Evolutionary conservation across 2,329 filamentous ascomycete genomes (phyloP), one percentile per base, ranked within the genome.

Genomic region (Sporothrix humicola): DNA sequence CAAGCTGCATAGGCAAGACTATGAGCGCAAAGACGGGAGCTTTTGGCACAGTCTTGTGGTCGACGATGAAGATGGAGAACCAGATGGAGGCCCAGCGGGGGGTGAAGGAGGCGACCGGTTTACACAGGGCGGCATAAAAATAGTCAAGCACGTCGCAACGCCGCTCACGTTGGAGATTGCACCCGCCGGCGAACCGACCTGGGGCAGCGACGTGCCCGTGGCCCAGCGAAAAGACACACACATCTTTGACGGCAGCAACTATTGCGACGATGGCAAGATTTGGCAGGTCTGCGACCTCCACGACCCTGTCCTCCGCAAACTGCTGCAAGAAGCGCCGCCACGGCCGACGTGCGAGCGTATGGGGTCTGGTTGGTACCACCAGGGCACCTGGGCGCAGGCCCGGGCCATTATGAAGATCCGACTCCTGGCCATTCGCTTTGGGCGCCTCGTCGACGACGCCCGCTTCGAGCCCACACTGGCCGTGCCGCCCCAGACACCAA

Each of bases 211-310:
- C 1, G 15, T 37, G 3, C 48, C 66, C 26, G 26, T 42, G 15
- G 26, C 66, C 15, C 48, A 37, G 7, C 66, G 66, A 8, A 54
- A 54, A n/a, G 80, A 84, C 44, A 91, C 86, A 71, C 95, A 98
- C 81, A 84, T 95, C 1, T 98, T 98, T 81, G 93, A 97, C 75
- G 95, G 95, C 65, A 85, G 90, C 74, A 87, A 87, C 1, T 89
- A 95, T 72, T 89, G 89, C 17, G 88, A 89, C 1, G 94, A 97
- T 78, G 94, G 94, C 54, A 96, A 96, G 78, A 91, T 96, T 69
- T 99, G 94, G 92, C 96, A 98, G 84, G 88, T 97, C 37, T 97
- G 94, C 83, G 96, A 99, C 81, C 91, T 98, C 72, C 92, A 89
- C 0, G 95, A 98, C 78, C 93, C 94, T 0, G 79, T 95, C 0